Conservation (phyloP, 1,139 yeast genomes). For the Yamadazyma sp. region DNA sequence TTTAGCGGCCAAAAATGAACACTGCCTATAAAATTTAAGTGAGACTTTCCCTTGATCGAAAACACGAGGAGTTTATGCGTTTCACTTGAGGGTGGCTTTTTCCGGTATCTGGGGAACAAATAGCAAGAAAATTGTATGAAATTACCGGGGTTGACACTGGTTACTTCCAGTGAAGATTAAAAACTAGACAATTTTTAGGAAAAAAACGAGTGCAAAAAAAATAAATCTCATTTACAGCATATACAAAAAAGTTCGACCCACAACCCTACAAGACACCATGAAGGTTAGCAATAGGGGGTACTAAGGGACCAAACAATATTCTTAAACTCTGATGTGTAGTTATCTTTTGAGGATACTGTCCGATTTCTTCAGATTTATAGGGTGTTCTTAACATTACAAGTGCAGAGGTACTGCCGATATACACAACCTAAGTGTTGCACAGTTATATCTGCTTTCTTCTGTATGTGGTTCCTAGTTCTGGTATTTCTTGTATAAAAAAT, state of each 20-base stretch:
- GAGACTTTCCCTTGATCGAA: neutral
- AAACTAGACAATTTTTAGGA: constrained; percentile 1
- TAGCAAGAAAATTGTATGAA: neutral
- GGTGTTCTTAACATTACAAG: no score
- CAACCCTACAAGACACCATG: no score
- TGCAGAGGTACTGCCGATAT: no score
- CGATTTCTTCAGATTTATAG: no score
- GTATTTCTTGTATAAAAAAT: no score
- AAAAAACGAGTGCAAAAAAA: constrained; percentile 3
- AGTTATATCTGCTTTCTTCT: no score
- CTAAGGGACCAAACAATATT: no score
- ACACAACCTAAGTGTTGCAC: no score
- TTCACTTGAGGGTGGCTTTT: neutral
- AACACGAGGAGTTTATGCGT: neutral
- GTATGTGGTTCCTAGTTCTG: no score
- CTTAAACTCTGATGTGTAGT: no score
- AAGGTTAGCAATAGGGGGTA: no score
- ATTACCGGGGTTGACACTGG: neutral
- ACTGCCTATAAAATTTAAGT: neutral
- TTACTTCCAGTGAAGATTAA: constrained; percentile 1
- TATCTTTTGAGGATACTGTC: no score
- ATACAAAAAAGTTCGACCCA: neutral
- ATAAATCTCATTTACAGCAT: neutral
- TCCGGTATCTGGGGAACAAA: neutral
- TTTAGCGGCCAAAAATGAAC: constrained; percentile 1